These are phyloP conservation scores for Cryptosporidium xiaoi DNA, from an alignment of 169 alveolate species.

Conservation along the genomic window DNA sequence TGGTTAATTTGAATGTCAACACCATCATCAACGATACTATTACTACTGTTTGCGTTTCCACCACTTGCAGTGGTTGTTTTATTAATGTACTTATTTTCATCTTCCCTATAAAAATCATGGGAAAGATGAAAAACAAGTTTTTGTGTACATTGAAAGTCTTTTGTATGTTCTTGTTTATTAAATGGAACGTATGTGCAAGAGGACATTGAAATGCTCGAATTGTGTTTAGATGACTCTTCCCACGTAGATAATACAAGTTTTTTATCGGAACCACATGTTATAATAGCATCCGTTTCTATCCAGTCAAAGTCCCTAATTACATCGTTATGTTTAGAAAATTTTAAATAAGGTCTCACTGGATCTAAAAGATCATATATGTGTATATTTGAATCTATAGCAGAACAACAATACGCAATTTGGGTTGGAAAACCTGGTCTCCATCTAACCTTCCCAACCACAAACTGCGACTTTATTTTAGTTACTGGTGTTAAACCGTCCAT, in stretches of 20 bases:
- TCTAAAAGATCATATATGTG: constrained; percentile 34
- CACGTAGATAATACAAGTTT: constrained; percentile 41
- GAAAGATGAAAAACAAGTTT: constrained; percentile 40
- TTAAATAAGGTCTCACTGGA: constrained; percentile 47
- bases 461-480: constrained; percentile 27
- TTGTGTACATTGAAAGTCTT: constrained; percentile 1
- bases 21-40: background rate
- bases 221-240: constrained; percentile 20
- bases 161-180: background rate
- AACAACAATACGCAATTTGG: constrained; percentile 60
- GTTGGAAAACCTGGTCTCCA: constrained; percentile 70
- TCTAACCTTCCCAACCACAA: constrained; percentile 43
- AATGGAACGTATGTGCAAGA: constrained; percentile 14
- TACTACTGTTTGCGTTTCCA: background rate
- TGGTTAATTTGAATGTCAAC: background rate
- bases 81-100: background rate
- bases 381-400: constrained; percentile 60
- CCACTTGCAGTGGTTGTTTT: background rate
- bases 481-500: constrained; percentile 49
- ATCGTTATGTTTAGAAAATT: constrained; percentile 47
- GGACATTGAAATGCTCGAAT: background rate
- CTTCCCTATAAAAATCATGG: constrained; percentile 15
- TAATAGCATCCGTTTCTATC: constrained; percentile 60
- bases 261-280: constrained; percentile 56
- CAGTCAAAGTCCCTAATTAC: constrained; percentile 72